Evolutionary conservation across 106 monocot species (phyloP).

Genomic region (Allium sativum): DNA sequence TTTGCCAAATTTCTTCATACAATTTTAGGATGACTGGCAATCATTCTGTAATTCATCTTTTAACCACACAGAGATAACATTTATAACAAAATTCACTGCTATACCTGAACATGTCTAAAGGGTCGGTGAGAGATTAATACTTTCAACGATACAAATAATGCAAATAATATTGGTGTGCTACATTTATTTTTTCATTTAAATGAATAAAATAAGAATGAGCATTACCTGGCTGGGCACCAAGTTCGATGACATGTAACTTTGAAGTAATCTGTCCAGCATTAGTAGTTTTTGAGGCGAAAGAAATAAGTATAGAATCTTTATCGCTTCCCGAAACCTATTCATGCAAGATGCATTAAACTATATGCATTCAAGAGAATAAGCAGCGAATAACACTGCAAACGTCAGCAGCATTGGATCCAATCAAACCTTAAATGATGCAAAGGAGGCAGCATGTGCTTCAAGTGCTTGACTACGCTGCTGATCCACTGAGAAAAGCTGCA

Average conservation of each 20-base stretch:
- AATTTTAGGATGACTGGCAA: too few species aligned
- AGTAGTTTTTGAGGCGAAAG: conserved; percentile 83
- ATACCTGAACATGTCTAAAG: too few species aligned
- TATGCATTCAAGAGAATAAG: background rate
- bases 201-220: too few species aligned
- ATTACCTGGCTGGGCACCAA: conserved; percentile 93
- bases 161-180: too few species aligned
- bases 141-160: too few species aligned
- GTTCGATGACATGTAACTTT: conserved; percentile 97
- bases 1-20: background rate
- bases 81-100: too few species aligned
- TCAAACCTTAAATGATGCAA: conserved; percentile 77
- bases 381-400: background rate
- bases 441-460: conserved; percentile 97
- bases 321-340: conserved; percentile 74
- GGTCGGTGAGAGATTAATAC: too few species aligned
- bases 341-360: background rate
- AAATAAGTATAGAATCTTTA: conserved; percentile 77
- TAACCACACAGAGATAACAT: too few species aligned
- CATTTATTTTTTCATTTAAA: too few species aligned
- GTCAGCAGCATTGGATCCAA: background rate
- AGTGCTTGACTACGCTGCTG: conserved; percentile 98
- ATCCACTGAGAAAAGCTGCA: conserved; percentile 99
- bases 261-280: conserved; percentile 94
- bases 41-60: too few species aligned